Evolutionary conservation across 768 basidiomycete genomes (phyloP), one percentile per base, ranked within the genome.

Genomic region (Albatrellus ellisii): DNA sequence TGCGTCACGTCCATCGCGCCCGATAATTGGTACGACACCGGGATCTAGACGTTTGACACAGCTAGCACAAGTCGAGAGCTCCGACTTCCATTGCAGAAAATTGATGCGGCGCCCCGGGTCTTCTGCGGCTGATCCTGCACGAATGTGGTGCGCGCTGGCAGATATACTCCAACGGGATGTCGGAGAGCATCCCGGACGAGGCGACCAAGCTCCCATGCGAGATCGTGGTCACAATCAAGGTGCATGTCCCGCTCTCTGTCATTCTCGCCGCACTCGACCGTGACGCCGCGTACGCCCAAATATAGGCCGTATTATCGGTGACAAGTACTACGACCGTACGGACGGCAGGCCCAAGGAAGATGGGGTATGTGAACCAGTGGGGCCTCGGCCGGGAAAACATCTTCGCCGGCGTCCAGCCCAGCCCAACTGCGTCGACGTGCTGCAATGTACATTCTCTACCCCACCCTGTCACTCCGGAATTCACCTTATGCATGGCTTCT

Each of bases 341-440:
- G 50, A 63, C 35, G 66, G 66, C 46, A 67, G 66, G 52, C 51
- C 58, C 22, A 47, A 8, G 43, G n/a, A 26, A 49, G 6, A 36
- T 46, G 2, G 56, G 57, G 10, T 58, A 54, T 42, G 54, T 57
- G 9, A 62, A 62, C 46, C 46, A 53, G 20, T 26, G 33, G 8
- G 55, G 55, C 11, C 42, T 56, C 1, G 38, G 45, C 9, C 50
- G 61, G 21, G 60, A 70, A 62, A 68, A 70, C 45, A 70, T 73
- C 47, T 70, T 73, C 49, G 69, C 66, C 27, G 50, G 60, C 6
- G 62, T 72, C 42, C 56, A 69, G 41, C 55, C 50, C 2, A 61
- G 58, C 15, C 53, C 70, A 67, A 69, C 24, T 69, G 69, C 45
- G 59, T 72, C 49, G 70, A 70, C 50, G 44, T 69, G 2, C 55